Conservation (phyloP, 371 early-diverging fungal species). For the Rhizopus sp. region DNA sequence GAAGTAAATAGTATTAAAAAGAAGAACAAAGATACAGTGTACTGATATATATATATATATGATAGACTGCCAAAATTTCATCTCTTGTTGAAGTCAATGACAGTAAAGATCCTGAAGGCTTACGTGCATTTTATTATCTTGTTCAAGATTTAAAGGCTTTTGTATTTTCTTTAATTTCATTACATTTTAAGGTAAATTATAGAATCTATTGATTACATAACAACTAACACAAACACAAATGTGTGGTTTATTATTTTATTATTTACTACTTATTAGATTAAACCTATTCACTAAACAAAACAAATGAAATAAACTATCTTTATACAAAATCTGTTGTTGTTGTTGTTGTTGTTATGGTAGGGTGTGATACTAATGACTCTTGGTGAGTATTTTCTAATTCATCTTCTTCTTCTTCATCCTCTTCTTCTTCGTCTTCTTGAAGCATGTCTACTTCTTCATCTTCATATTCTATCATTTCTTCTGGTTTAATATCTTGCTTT, state of each 20-base stretch:
- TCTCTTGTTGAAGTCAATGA: conserved; percentile 90
- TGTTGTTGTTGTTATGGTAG: not conserved
- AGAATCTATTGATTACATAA: not conserved
- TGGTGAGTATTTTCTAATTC: conserved; percentile 31
- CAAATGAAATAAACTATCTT: conserved; percentile 9
- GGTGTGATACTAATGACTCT: conserved; percentile 5
- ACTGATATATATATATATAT: not conserved
- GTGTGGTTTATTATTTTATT: not conserved
- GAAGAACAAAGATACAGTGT: not conserved
- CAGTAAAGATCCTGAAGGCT: conserved; percentile 93
- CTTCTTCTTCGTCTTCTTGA: conserved; percentile 59
- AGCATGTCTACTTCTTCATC: conserved; percentile 30
- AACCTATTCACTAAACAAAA: conserved; percentile 42
- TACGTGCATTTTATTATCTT: conserved; percentile 93
- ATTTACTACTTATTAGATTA: conserved; percentile 34
- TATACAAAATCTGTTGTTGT: not conserved
- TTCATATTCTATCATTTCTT: conserved; percentile 6
- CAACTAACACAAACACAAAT: conserved; percentile 14
- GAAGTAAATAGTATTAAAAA: conserved; percentile 62
- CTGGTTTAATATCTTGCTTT: conserved; percentile 6
- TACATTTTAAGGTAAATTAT: conserved; percentile 91
- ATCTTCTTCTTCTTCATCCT: conserved; percentile 65
- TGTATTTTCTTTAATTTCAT: conserved; percentile 90
- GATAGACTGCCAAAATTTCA: conserved; percentile 87
- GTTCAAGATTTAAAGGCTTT: conserved; percentile 97